phyloP scores from a whole-genome alignment of 129 eudicot genomes.

The carrot (Daucus carota) region DNA sequence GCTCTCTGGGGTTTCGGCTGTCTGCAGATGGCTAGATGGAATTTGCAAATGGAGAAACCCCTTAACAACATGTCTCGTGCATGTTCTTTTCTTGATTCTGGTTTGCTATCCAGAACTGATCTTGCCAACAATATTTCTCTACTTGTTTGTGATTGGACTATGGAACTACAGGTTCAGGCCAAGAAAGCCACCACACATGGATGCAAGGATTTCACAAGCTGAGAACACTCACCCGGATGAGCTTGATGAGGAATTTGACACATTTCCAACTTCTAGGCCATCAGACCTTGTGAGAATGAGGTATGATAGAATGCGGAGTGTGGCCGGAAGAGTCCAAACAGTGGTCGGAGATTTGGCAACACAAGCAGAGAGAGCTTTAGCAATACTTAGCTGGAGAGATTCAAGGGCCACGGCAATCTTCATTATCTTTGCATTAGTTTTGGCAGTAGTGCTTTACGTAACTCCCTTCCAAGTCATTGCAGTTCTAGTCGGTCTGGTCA shows the following conservation, averaged over 20 bases:
- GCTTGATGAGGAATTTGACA: conserved; percentile 85
- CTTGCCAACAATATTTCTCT: conserved; percentile 73
- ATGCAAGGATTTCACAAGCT: conserved; percentile 81
- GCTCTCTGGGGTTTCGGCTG: conserved; percentile 49
- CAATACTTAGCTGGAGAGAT: conserved; percentile 86
- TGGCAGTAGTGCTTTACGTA: conserved; percentile 70
- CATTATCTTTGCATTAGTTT: conserved; percentile 54
- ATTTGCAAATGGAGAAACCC: conserved; percentile 81
- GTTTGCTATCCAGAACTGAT: conserved; percentile 88
- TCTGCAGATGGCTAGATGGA: conserved; percentile 54
- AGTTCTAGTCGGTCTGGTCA: conserved; percentile 46
- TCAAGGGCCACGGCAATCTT: conserved; percentile 83
- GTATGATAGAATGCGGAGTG: conserved; percentile 75
- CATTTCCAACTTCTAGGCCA: conserved; percentile 67
- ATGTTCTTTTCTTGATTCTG: conserved; percentile 60
- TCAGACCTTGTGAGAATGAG: conserved; percentile 62
- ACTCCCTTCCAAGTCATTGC: conserved; percentile 84
- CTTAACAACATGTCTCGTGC: conserved; percentile 70
- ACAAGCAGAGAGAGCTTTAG: conserved; percentile 81
- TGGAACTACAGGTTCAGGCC: conserved; percentile 90
- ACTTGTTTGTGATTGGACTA: conserved; percentile 79
- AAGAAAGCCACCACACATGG: conserved; percentile 86
- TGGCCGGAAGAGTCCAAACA: conserved; percentile 71
- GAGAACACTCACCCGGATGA: conserved; percentile 69
- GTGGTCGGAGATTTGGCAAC: conserved; percentile 83